A percentile compares a stretch with the other conserved stretches of the same genome.
phyloP scores from a whole-genome alignment of 345 rosid species.

The Bruguiera gymnorhiza region DNA sequence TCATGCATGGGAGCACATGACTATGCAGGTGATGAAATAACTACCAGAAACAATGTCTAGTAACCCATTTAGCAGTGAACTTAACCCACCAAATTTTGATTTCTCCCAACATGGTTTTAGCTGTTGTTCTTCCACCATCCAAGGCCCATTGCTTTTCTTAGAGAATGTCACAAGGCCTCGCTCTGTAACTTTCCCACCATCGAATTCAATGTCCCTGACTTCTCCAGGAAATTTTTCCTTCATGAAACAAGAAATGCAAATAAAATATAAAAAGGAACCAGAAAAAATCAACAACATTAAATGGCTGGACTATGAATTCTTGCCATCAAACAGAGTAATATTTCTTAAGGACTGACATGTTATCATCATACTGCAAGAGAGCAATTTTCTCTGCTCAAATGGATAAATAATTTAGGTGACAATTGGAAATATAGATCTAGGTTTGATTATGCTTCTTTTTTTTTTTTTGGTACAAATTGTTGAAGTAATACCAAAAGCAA shows the following conservation, averaged over 20 bases:
- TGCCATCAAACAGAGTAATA: too few relatives aligned
- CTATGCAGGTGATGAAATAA: background rate
- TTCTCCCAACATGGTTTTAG: conserved; percentile 78
- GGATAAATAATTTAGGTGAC: too few relatives aligned
- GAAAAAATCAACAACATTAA: background rate
- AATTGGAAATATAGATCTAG: too few relatives aligned
- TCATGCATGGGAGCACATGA: background rate
- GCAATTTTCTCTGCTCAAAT: too few relatives aligned
- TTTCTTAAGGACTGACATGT: too few relatives aligned
- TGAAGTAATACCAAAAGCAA: too few relatives aligned
- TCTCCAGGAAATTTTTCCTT: conserved; percentile 75
- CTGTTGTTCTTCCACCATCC: conserved; percentile 60
- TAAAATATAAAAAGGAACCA: background rate
- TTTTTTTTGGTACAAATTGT: too few relatives aligned
- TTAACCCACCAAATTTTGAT: conserved; percentile 48
- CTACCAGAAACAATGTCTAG: background rate
- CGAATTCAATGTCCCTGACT: conserved; percentile 49
- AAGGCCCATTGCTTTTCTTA: conserved; percentile 61
- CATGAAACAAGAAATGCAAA: conserved; percentile 8
- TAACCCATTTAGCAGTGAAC: background rate
- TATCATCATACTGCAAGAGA: too few relatives aligned
- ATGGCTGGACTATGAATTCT: background rate
- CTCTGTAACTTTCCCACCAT: conserved; percentile 50
- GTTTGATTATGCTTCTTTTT: too few relatives aligned
- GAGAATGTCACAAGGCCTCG: conserved; percentile 42